Evolutionary conservation across 495 filamentous ascomycete species (phyloP).

Genomic region (Neurospora sublineolata): DNA sequence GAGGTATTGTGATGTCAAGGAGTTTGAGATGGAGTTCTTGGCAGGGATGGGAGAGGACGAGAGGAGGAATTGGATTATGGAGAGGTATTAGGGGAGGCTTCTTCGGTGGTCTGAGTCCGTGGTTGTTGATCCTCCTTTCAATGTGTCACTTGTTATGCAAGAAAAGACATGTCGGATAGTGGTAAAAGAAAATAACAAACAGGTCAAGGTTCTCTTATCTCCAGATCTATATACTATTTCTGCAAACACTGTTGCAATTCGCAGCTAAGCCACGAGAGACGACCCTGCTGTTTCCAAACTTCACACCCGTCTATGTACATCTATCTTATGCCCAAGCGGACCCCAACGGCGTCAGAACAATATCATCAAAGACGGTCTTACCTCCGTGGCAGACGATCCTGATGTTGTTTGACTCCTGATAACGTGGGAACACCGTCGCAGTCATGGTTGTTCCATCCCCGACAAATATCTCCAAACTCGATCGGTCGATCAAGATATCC

Average conservation of each 20-base stretch:
- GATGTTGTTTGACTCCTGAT: neutral
- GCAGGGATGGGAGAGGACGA: slow-evolving; percentile 30
- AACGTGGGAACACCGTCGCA: neutral
- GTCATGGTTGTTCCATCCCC: neutral
- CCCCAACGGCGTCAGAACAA: neutral
- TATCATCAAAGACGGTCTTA: neutral
- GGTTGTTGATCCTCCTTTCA: no score
- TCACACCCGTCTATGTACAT: neutral
- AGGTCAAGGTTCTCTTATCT: no score
- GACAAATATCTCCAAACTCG: neutral
- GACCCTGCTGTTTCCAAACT: neutral
- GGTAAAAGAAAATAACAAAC: no score
- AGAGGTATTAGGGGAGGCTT: slow-evolving; percentile 36
- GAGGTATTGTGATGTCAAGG: slow-evolving; percentile 50
- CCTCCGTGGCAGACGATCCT: neutral
- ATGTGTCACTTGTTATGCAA: neutral
- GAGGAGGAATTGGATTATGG: slow-evolving; percentile 48
- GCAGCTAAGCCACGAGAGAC: no score
- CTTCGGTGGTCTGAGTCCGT: neutral
- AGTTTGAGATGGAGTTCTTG: slow-evolving; percentile 39
- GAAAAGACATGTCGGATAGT: neutral
- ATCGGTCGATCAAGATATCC: neutral
- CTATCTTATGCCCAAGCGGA: neutral
- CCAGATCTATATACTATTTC: no score
- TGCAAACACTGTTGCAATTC: no score